phyloP scores from a whole-genome alignment of 768 basidiomycete species.

The Suillus paluster region DNA sequence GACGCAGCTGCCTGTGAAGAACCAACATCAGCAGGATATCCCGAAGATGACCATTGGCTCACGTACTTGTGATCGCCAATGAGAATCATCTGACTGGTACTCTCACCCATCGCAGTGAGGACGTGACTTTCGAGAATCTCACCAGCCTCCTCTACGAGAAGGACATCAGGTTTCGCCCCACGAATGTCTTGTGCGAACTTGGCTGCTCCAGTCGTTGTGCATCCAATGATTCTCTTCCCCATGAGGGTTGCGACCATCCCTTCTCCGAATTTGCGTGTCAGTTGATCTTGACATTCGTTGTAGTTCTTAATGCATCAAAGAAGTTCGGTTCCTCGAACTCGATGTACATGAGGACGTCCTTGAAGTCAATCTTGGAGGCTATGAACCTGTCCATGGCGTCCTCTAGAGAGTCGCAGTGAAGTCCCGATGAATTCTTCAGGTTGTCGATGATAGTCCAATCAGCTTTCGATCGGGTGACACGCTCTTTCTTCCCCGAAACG shows the following conservation, averaged over 20 bases:
- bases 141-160: constrained; percentile 74
- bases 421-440: constrained; percentile 29
- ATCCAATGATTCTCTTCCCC: constrained; percentile 61
- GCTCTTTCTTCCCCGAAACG: constrained; percentile 37
- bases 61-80: constrained; percentile 76
- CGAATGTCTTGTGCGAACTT: constrained; percentile 57
- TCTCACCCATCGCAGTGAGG: constrained; percentile 54
- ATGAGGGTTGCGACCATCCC: constrained; percentile 39
- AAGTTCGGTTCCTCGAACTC: constrained; percentile 55
- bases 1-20: constrained; percentile 62
- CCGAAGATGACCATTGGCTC: background rate
- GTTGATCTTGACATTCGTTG: constrained; percentile 41
- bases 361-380: constrained; percentile 17
- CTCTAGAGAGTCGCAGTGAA: constrained; percentile 26
- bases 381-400: constrained; percentile 33
- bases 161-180: constrained; percentile 50
- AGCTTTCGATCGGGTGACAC: constrained; percentile 26
- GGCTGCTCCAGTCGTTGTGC: constrained; percentile 72
- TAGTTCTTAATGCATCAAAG: constrained; percentile 51
- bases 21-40: constrained; percentile 1
- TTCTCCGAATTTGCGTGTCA: constrained; percentile 42
- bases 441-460: constrained; percentile 50
- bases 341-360: constrained; percentile 47
- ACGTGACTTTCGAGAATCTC: constrained; percentile 74
- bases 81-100: constrained; percentile 58